Base-by-base conservation (phyloP, 192 early-diverging fungal species). In the Podila horticola region DNA sequence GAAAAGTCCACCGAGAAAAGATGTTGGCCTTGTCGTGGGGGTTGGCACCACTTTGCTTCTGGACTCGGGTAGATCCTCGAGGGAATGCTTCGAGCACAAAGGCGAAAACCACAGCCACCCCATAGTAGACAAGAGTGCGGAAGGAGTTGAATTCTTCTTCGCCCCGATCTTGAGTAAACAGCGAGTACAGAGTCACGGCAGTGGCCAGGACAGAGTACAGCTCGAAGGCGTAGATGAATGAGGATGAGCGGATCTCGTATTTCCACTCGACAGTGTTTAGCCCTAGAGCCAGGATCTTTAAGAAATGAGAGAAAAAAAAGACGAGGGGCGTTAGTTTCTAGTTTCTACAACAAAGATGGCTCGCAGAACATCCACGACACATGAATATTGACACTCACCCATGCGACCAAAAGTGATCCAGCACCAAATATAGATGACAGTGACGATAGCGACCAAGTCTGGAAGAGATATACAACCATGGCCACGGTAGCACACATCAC, bases 21-120 rank as follows among this genome's bases (percentile, higher is more conserved):
- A 72, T n/a, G 41, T 79, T 79, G 49, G 76, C 76, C 62, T 77
- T 70, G 34, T 77, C 75, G 17, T 77, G 69, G 0, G 22, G 20
- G n/a, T 70, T 69, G 11, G 67, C 52, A 19, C n/a, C 28, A 48
- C 74, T 76, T 52, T 58, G 64, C 11, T 51, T 2, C 62, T 72
- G 69, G 20, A 67, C 66, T 13, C 24, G 65, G n/a, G 70, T 68
- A 5, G 17, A 33, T 24, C 61, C 66, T 3, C 76, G 69, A 1
- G 76, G 76, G 20, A 71, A 45, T 6, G 69, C 61, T 26, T 79
- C 69, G 12, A 72, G 58, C 34, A 72, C n/a, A 31, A 79, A 79
- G 11, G 71, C 64, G 0, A 22, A 20, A 24, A 79, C 66, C 20
- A 66, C 59, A n/a, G 17, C 28, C 29, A 72, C n/a, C n/a, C n/a